These are phyloP conservation scores for Fagus sylvatica DNA, from an alignment of 306 rosid genomes.

Conservation along the genomic window DNA sequence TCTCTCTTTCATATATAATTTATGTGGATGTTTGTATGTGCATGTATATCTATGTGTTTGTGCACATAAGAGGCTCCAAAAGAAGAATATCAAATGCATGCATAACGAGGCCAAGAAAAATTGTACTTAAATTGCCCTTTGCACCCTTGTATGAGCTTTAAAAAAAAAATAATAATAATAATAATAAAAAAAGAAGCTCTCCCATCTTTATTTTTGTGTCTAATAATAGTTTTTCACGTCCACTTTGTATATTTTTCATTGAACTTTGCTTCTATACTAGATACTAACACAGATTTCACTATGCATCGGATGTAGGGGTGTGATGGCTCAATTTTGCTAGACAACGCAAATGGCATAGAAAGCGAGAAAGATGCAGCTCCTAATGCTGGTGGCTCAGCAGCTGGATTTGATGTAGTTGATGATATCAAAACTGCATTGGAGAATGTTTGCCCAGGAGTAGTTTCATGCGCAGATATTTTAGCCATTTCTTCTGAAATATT, in stretches of 20 bases:
- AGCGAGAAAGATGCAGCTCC: conserved; percentile 29
- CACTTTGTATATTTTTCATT: neutral
- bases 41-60: too few species aligned
- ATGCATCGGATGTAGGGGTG: conserved; percentile 34
- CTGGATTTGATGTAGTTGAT: conserved; percentile 38
- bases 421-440: conserved; percentile 46
- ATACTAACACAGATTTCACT: neutral
- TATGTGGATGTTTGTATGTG: too few species aligned
- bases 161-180: too few species aligned
- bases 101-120: too few species aligned
- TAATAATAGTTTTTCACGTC: too few species aligned
- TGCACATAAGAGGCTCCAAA: too few species aligned
- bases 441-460: conserved; percentile 47
- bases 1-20: too few species aligned
- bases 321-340: conserved; percentile 49
- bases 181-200: too few species aligned
- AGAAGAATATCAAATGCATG: too few species aligned
- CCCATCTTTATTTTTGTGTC: too few species aligned
- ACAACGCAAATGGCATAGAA: conserved; percentile 22
- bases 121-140: too few species aligned
- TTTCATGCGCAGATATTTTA: conserved; percentile 54
- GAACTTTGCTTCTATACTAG: neutral
- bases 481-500: conserved; percentile 36
- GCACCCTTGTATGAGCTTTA: too few species aligned
- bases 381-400: neutral